Base-by-base conservation (phyloP, 1,284 basidiomycete species). In the Psilocybe mexicana region DNA sequence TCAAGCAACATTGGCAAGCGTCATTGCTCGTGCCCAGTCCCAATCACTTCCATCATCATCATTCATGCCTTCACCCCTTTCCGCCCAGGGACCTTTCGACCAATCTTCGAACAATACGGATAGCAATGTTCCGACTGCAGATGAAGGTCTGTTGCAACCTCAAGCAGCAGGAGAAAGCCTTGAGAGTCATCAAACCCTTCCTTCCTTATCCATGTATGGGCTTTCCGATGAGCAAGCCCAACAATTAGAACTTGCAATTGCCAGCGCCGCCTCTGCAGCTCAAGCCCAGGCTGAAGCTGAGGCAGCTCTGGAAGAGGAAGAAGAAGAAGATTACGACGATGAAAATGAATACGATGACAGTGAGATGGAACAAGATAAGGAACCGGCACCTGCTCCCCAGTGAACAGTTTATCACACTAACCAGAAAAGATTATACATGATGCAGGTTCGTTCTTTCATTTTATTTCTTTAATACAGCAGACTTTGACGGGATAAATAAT, bases 201-300 rank as follows among this genome's bases (percentile, higher is more conserved):
- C 77, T 43, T 76, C 79, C 4, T 64, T 87, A 47, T 82, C 85
- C 2, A 76, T 86, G 65, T 86, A 86, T 57, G 86, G 86, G 43
- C 72, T 89, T 43, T 87, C 87, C 1, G 84, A 85, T 52, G 87
- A 88, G 62, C 88, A 90, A 69, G 79, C 85, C 4, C 80, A 76
- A 61, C 70, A 86, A 61, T 72, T 90, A 5, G 86, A 90, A 67
- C 79, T 85, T 60, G 87, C 87, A 0, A 87, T 90, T 50, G 83
- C 85, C 24, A 86, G 79, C 65, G 87, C 88, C 1, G 84, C 88
- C 8, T 79, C 81, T 28, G 85, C 85, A 35, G 88, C 87, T 1
- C 87, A 88, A 62, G 85, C 86, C 10, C 87, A 88, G 62, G 87
- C 87, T 0, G 88, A 90, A 63, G 87, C 86, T 0, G 87, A 90